Evolutionary conservation across 306 rosid genomes (phyloP).

Genomic region (Gleditsia sinensis): DNA sequence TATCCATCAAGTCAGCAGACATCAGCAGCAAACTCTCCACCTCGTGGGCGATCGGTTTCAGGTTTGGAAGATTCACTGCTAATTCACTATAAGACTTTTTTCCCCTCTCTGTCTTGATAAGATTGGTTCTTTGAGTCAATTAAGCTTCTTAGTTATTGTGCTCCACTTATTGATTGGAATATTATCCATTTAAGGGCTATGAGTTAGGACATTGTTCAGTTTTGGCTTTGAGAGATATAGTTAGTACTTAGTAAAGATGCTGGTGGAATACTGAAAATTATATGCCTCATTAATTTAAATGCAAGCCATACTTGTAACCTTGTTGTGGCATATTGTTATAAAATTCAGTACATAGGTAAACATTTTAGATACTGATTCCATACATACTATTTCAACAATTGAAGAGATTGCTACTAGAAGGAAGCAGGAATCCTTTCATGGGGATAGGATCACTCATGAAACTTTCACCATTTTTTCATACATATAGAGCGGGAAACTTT

Average conservation of each 20-base stretch:
- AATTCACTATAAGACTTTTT: background rate
- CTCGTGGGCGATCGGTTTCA: slow-evolving; percentile 64
- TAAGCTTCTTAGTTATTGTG: background rate
- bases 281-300: background rate
- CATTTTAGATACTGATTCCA: background rate
- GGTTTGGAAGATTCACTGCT: slow-evolving; percentile 50
- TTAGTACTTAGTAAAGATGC: background rate
- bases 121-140: slow-evolving; percentile 14
- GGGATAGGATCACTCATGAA: background rate
- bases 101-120: background rate
- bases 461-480: background rate
- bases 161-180: slow-evolving; percentile 16
- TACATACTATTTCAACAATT: background rate
- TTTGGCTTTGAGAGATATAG: background rate
- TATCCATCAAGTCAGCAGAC: slow-evolving; percentile 98
- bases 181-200: background rate
- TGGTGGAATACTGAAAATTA: background rate
- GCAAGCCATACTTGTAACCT: background rate
- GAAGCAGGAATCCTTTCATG: background rate
- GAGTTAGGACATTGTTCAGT: background rate
- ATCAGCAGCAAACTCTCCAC: slow-evolving; percentile 97
- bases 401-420: background rate
- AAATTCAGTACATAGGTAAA: background rate
- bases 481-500: background rate
- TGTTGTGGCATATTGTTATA: background rate